Percentiles rank a stretch among this genome's conserved stretches.
Evolutionary conservation across 768 basidiomycete species (phyloP).

Genomic region (Calocera viscosa): DNA sequence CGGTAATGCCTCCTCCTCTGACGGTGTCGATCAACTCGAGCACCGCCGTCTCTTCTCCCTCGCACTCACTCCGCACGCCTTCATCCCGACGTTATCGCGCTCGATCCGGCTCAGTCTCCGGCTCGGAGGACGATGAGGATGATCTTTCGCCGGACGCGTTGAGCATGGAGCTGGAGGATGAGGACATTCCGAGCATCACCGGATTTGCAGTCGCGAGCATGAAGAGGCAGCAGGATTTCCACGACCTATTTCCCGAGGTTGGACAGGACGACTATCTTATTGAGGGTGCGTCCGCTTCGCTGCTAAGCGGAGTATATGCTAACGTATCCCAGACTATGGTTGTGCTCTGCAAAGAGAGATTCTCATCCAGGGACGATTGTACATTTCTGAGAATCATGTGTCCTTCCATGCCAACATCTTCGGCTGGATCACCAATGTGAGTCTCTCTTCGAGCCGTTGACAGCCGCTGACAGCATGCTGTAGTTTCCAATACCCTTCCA

Average conservation of each 20-base stretch:
- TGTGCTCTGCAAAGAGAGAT: conserved; percentile 96
- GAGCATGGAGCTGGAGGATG: conserved; percentile 37
- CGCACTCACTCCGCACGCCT: not conserved
- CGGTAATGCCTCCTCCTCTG: not conserved
- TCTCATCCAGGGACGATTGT: conserved; percentile 86
- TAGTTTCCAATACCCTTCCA: conserved; percentile 80
- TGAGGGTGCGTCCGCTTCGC: conserved; percentile 54
- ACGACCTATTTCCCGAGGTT: conserved; percentile 76
- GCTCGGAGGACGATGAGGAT: conserved; percentile 19
- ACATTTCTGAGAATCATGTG: conserved; percentile 97
- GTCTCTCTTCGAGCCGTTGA: conserved; percentile 24
- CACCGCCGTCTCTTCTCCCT: not conserved
- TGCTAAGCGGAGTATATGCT: conserved; percentile 9
- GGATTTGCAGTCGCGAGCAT: conserved; percentile 96
- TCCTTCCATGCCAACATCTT: conserved; percentile 99
- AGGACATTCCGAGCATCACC: conserved; percentile 73
- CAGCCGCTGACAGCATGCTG: not conserved
- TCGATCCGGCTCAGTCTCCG: not conserved
- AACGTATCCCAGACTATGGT: conserved; percentile 63
- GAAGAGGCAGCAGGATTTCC: conserved; percentile 90
- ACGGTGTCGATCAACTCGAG: not conserved
- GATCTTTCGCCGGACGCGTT: conserved; percentile 23
- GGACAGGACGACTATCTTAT: conserved; percentile 96
- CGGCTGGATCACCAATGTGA: conserved; percentile 94
- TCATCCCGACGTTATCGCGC: not conserved